Evolutionary conservation across 768 basidiomycete genomes (phyloP).

Genomic region (Leccinum incarnatum): DNA sequence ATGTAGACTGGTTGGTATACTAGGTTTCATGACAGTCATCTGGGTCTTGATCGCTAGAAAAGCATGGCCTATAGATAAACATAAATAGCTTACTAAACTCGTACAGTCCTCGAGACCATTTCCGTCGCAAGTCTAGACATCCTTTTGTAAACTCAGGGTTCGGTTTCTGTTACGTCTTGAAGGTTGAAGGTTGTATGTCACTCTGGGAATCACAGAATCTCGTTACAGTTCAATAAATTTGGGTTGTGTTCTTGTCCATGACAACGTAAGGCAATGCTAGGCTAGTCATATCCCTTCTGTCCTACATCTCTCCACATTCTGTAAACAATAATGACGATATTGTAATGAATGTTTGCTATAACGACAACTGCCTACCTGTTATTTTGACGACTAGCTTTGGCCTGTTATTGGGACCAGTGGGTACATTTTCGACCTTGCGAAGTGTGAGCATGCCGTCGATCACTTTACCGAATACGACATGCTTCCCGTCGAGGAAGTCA

Average conservation of each 20-base stretch:
- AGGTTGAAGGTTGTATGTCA: background rate
- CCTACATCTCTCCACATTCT: conserved; percentile 64
- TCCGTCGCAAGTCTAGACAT: background rate
- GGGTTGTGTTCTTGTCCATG: background rate
- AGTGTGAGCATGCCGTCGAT: conserved; percentile 94
- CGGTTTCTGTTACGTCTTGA: background rate
- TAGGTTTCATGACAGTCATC: conserved; percentile 36
- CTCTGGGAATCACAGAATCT: background rate
- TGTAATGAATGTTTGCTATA: background rate
- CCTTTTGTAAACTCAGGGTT: background rate
- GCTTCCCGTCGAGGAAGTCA: conserved; percentile 93
- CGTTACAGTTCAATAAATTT: background rate
- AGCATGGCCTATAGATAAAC: conserved; percentile 5
- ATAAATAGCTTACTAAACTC: background rate
- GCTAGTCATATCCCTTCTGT: background rate
- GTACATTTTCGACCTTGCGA: conserved; percentile 93
- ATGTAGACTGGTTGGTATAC: conserved; percentile 34
- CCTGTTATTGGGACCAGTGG: conserved; percentile 86
- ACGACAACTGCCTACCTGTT: conserved; percentile 51
- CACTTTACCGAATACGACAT: conserved; percentile 89
- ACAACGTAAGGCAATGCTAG: background rate
- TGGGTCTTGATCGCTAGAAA: conserved; percentile 39
- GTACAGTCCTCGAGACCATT: background rate
- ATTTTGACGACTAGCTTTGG: conserved; percentile 90
- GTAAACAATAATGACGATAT: conserved; percentile 5